Evolutionary conservation across 495 filamentous ascomycete genomes (phyloP).

Genomic region (Corynascus novoguineensis): DNA sequence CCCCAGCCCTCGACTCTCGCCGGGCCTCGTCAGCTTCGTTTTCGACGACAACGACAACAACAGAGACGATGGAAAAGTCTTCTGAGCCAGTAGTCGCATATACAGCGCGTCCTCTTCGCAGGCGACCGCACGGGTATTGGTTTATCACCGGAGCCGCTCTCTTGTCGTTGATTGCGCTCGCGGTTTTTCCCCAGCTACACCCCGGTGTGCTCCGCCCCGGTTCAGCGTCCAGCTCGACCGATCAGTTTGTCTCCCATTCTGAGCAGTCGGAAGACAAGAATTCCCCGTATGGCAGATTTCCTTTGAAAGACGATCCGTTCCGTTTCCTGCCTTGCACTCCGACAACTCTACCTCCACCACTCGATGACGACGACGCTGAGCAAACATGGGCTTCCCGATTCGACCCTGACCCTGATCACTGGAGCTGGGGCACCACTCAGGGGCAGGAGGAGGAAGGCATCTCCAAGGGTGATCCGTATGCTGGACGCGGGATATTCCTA

Average conservation of each 20-base stretch:
- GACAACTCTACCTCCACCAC: slow-evolving; percentile 31
- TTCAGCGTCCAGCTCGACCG: not conserved
- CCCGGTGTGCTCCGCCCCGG: not conserved
- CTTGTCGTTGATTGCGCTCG: slow-evolving; percentile 7
- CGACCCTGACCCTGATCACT: slow-evolving; percentile 38
- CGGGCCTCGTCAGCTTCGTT: not conserved
- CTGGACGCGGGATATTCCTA: slow-evolving; percentile 40
- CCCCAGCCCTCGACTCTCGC: not conserved
- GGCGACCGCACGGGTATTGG: slow-evolving; percentile 10
- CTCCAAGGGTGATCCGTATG: slow-evolving; percentile 24
- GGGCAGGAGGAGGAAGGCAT: slow-evolving; percentile 5
- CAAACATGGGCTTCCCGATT: slow-evolving; percentile 37
- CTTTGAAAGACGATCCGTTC: slow-evolving; percentile 35
- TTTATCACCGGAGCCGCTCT: slow-evolving; percentile 7
- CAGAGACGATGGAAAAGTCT: slow-evolving; percentile 1
- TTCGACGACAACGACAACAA: not conserved
- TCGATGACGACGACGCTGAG: slow-evolving; percentile 30
- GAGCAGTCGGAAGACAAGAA: not conserved
- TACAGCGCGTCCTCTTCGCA: not conserved
- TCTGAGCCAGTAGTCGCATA: not conserved
- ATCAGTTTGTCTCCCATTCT: not conserved
- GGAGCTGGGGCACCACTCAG: slow-evolving; percentile 36
- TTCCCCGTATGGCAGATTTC: slow-evolving; percentile 36
- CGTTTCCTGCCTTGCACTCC: slow-evolving; percentile 41
- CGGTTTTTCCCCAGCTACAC: not conserved